Evolutionary conservation across 2,329 filamentous ascomycete species (phyloP).

Genomic region (Domatiomyces globalis): DNA sequence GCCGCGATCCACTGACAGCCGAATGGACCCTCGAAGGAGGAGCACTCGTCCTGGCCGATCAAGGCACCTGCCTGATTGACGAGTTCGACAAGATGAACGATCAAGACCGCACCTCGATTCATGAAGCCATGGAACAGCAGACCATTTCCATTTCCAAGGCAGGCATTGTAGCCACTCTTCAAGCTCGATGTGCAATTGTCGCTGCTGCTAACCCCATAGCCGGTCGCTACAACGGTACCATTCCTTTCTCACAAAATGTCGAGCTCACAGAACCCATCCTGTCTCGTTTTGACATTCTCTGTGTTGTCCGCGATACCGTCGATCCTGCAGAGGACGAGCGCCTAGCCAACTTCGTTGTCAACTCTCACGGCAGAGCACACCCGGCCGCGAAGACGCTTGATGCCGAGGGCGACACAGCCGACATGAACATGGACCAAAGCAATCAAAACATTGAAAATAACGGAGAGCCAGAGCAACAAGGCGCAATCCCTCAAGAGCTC

Average conservation of each 20-base stretch:
- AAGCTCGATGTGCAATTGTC: conserved; percentile 90
- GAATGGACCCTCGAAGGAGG: conserved; percentile 98
- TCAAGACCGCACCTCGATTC: conserved; percentile 92
- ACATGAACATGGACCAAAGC: conserved; percentile 44
- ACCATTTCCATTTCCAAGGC: conserved; percentile 98
- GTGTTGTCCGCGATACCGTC: conserved; percentile 88
- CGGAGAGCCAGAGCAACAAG: conserved; percentile 39
- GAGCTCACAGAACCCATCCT: conserved; percentile 93
- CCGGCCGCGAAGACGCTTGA: conserved; percentile 42
- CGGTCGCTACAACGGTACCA: conserved; percentile 89
- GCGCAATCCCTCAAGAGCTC: conserved; percentile 78
- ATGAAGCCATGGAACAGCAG: conserved; percentile 99
- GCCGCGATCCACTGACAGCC: conserved; percentile 83
- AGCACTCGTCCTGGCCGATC: conserved; percentile 84
- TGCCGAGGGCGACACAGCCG: conserved; percentile 40
- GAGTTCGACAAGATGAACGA: conserved; percentile 99
- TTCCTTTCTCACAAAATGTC: conserved; percentile 91
- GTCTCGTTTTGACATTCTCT: conserved; percentile 94
- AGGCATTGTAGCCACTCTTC: conserved; percentile 91
- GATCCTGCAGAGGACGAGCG: conserved; percentile 86
- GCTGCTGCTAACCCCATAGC: conserved; percentile 94
- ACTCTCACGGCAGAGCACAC: conserved; percentile 84
- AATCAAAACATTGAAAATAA: conserved; percentile 24
- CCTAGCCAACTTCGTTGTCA: conserved; percentile 85
- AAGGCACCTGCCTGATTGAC: conserved; percentile 89